Evolutionary conservation across 2,329 filamentous ascomycete genomes (phyloP).

Genomic region (Ilyonectria mors-panacis): DNA sequence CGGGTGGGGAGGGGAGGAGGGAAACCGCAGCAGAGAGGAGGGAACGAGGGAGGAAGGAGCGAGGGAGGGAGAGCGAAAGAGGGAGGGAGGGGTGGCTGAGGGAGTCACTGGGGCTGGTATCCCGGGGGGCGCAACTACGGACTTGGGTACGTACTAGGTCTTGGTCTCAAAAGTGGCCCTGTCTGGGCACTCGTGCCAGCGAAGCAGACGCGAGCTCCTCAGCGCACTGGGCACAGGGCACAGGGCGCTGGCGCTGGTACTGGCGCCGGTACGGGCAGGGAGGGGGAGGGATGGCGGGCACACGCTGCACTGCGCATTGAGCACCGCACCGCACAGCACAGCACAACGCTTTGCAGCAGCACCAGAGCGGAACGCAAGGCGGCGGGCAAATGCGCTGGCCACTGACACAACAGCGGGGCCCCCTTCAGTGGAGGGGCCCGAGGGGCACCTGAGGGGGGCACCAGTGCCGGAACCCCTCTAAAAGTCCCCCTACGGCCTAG

Average conservation of each 20-base stretch:
- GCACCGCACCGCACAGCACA: constrained; percentile 36
- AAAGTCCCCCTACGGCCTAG: constrained; percentile 32
- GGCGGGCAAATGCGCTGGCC: constrained; percentile 28
- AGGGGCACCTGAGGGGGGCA: constrained; percentile 43
- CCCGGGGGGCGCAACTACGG: constrained; percentile 20
- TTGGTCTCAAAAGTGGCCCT: constrained; percentile 34
- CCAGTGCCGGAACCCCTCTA: constrained; percentile 34
- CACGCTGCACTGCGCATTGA: constrained; percentile 18
- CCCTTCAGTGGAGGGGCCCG: constrained; percentile 44
- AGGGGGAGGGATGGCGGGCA: not conserved
- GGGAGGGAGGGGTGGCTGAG: constrained; percentile 51
- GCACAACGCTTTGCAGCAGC: constrained; percentile 37
- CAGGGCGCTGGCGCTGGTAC: constrained; percentile 22
- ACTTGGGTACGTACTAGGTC: constrained; percentile 17
- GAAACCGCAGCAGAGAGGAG: constrained; percentile 41
- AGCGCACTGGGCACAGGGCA: constrained; percentile 27
- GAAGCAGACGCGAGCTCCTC: constrained; percentile 33
- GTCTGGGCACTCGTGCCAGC: constrained; percentile 50
- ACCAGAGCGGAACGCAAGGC: constrained; percentile 29
- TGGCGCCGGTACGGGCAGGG: constrained; percentile 17
- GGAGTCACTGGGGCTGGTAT: constrained; percentile 43
- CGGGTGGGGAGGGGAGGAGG: constrained; percentile 48
- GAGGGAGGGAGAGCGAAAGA: constrained; percentile 21
- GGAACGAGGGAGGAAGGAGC: constrained; percentile 36
- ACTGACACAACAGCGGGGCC: constrained; percentile 47